A percentile compares a stretch with the other conserved stretches of the same genome.
These are phyloP conservation scores for Curvularia sp. DNA, from an alignment of 2,329 filamentous ascomycete species.

Conservation along the genomic window DNA sequence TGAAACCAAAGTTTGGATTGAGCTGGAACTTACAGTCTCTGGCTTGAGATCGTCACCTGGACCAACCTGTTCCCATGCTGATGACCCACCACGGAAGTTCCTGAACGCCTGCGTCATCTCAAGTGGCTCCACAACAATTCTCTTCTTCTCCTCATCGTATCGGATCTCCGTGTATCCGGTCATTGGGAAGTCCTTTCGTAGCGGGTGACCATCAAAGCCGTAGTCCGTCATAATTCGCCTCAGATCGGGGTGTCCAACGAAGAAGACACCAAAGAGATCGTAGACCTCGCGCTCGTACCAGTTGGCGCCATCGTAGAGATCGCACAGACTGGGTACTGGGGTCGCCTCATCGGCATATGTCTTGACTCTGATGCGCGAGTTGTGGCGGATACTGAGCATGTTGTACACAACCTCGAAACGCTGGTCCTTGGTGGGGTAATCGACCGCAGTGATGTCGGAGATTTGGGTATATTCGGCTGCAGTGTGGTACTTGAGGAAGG, in stretches of 20 bases:
- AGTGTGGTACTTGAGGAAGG: slow-evolving; percentile 97
- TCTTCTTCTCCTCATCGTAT: slow-evolving; percentile 99
- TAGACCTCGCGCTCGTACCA: slow-evolving; percentile 99
- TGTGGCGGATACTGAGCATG: slow-evolving; percentile 92
- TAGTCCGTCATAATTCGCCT: slow-evolving; percentile 99
- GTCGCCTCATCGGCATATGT: slow-evolving; percentile 97
- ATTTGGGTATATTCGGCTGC: slow-evolving; percentile 95
- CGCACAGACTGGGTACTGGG: slow-evolving; percentile 86
- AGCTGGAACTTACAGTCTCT: slow-evolving; percentile 59
- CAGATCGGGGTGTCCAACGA: slow-evolving; percentile 91
- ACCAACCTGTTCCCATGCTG: slow-evolving; percentile 72
- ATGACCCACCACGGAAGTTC: slow-evolving; percentile 88
- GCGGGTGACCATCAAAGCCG: slow-evolving; percentile 95
- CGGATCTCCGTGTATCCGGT: slow-evolving; percentile 98
- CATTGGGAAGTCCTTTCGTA: slow-evolving; percentile 97
- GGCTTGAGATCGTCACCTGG: slow-evolving; percentile 79
- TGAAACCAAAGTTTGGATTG: neutral
- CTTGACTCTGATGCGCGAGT: slow-evolving; percentile 96
- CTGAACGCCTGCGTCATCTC: slow-evolving; percentile 98
- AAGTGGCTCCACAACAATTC: slow-evolving; percentile 95
- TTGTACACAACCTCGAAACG: slow-evolving; percentile 99
- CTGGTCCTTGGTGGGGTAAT: slow-evolving; percentile 93
- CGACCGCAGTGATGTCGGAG: slow-evolving; percentile 89
- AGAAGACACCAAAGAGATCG: slow-evolving; percentile 97
- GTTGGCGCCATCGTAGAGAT: slow-evolving; percentile 91